Evolutionary conservation across 345 rosid genomes (phyloP).

Genomic region (Trapa incisa): DNA sequence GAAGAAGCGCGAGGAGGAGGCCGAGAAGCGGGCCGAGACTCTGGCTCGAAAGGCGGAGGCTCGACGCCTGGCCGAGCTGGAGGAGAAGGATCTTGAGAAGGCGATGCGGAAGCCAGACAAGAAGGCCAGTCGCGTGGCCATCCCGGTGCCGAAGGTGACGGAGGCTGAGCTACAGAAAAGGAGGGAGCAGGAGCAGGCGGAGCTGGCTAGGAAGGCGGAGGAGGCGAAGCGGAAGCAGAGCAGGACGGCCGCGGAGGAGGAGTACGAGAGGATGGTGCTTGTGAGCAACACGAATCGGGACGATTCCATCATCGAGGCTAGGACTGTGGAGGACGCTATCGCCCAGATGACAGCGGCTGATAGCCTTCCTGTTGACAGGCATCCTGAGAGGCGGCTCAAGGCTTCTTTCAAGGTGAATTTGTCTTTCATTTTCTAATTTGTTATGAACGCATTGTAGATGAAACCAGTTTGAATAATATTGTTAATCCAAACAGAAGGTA

Average conservation of each 20-base stretch:
- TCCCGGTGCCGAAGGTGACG: conserved; percentile 78
- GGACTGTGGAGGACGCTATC: conserved; percentile 74
- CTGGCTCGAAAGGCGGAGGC: conserved; percentile 62
- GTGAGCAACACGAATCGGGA: conserved; percentile 66
- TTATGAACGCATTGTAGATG: too few species aligned
- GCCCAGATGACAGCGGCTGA: conserved; percentile 58
- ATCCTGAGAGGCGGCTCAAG: conserved; percentile 80
- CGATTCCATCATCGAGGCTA: conserved; percentile 72
- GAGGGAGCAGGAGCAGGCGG: conserved; percentile 52
- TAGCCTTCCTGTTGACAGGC: conserved; percentile 60
- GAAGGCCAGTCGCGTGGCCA: conserved; percentile 57
- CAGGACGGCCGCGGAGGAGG: conserved; percentile 71
- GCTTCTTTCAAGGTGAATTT: conserved; percentile 79
- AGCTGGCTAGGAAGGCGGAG: conserved; percentile 51
- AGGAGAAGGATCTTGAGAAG: conserved; percentile 72
- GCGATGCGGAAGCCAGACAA: conserved; percentile 61
- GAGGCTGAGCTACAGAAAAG: conserved; percentile 50
- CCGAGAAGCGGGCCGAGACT: conserved; percentile 75
- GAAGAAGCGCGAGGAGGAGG: conserved; percentile 89
- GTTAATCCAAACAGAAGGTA: too few species aligned
- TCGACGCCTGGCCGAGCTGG: conserved; percentile 59
- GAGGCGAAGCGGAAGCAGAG: conserved; percentile 45
- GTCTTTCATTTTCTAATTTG: too few species aligned
- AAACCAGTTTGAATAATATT: too few species aligned
- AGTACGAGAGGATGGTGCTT: conserved; percentile 72